Evolutionary conservation across 225 moss, liverwort and hornwort species (phyloP).

Genomic region (Physcomitrium patens): DNA sequence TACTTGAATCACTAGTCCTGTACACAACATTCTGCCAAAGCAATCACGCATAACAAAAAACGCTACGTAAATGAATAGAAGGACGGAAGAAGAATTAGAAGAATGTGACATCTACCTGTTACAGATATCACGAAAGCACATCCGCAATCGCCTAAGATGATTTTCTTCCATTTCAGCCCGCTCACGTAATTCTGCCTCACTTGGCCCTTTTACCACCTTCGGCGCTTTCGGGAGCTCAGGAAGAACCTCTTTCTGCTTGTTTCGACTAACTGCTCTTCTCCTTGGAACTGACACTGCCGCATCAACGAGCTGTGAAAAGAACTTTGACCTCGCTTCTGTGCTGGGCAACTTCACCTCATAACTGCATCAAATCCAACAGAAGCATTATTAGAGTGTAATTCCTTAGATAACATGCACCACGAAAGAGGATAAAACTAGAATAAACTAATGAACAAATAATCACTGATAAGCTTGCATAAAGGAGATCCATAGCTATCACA

Average conservation of each 20-base stretch:
- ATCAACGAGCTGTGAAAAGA: constrained; percentile 69
- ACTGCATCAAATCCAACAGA: constrained; percentile 43
- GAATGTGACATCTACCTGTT: constrained; percentile 51
- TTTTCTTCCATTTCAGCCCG: constrained; percentile 77
- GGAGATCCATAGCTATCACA: background rate
- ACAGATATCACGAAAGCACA: constrained; percentile 85
- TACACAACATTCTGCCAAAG: background rate
- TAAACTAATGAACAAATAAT: background rate
- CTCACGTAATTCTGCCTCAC: constrained; percentile 73
- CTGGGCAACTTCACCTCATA: constrained; percentile 69
- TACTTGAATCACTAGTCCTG: background rate
- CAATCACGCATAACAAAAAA: background rate
- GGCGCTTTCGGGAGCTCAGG: constrained; percentile 83
- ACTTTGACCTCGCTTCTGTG: constrained; percentile 59
- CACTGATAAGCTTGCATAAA: background rate
- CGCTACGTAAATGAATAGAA: background rate
- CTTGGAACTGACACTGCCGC: constrained; percentile 57
- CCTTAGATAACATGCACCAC: background rate
- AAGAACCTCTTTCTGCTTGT: constrained; percentile 61
- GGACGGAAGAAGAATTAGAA: background rate
- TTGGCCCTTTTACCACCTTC: constrained; percentile 73
- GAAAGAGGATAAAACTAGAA: background rate
- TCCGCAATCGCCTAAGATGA: constrained; percentile 69
- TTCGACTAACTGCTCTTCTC: constrained; percentile 37
- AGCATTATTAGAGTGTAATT: background rate